Percentiles rank a stretch among this genome's conserved stretches.
phyloP scores from a whole-genome alignment of 495 filamentous ascomycete species.

The Astrothelium macrocarpum region DNA sequence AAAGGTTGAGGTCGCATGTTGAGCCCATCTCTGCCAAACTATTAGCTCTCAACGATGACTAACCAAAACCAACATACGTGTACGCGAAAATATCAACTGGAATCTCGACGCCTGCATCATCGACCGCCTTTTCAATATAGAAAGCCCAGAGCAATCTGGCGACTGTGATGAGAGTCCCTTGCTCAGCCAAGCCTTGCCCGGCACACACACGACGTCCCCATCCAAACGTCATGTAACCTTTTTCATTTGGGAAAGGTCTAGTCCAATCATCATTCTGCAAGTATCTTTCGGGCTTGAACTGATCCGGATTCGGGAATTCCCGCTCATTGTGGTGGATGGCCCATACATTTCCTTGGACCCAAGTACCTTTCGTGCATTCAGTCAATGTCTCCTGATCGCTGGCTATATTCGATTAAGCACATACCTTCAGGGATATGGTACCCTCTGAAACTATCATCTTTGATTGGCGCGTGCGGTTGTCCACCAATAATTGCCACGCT shows the following conservation, averaged over 20 bases:
- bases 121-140: conserved; percentile 37
- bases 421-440: conserved; percentile 26
- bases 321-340: conserved; percentile 37
- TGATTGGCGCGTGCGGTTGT: conserved; percentile 29
- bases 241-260: conserved; percentile 48
- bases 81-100: conserved; percentile 39
- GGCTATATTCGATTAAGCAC: background rate
- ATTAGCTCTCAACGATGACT: conserved; percentile 5
- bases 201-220: conserved; percentile 36
- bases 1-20: conserved; percentile 35
- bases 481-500: conserved; percentile 31
- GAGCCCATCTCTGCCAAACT: conserved; percentile 29
- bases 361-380: conserved; percentile 12
- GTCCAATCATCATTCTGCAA: conserved; percentile 29
- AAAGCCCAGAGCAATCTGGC: conserved; percentile 31
- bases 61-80: conserved; percentile 27
- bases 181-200: conserved; percentile 37
- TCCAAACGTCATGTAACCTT: conserved; percentile 55
- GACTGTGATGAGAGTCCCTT: conserved; percentile 33
- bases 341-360: conserved; percentile 33
- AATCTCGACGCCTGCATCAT: conserved; percentile 40
- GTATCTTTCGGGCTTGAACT: conserved; percentile 30
- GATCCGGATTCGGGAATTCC: conserved; percentile 38
- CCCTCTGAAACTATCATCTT: conserved; percentile 31
- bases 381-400: background rate